Conservation (phyloP, 805 yeast species). For the Wickerhamiella lipophila region DNA sequence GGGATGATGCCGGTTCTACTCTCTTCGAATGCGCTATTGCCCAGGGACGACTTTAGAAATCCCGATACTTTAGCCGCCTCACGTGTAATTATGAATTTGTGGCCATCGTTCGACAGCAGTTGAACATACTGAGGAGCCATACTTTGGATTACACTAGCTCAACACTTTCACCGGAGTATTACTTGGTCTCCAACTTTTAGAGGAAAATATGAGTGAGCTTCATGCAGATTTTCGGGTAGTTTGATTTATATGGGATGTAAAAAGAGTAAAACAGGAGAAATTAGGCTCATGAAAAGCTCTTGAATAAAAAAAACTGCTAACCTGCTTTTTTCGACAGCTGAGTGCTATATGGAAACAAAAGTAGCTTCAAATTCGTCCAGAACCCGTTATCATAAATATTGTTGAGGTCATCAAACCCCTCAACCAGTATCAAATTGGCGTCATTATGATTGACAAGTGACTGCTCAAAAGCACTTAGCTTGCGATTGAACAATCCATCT, state of each 20-base stretch:
- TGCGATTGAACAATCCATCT: slow-evolving; percentile 22
- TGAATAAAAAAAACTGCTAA: background rate
- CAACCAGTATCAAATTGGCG: slow-evolving; percentile 20
- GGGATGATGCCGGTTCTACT: slow-evolving; percentile 42
- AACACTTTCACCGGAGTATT: no score
- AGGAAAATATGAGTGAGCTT: no score
- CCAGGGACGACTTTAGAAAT: slow-evolving; percentile 44
- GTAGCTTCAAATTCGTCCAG: slow-evolving; percentile 18
- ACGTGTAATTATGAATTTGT: slow-evolving; percentile 44
- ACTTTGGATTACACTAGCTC: background rate
- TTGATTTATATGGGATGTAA: no score
- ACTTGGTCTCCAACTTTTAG: no score
- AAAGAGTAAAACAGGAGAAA: no score
- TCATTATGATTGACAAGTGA: slow-evolving; percentile 18
- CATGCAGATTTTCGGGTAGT: no score
- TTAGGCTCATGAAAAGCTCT: no score
- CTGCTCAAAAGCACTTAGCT: slow-evolving; percentile 23
- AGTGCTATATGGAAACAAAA: background rate
- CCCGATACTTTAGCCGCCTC: slow-evolving; percentile 71
- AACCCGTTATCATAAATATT: slow-evolving; percentile 31
- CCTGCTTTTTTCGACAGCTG: background rate
- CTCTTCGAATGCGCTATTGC: slow-evolving; percentile 40
- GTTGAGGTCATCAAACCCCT: slow-evolving; percentile 26
- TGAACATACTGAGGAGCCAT: slow-evolving; percentile 38
- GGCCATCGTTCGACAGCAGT: slow-evolving; percentile 61